phyloP scores from a whole-genome alignment of 139 green algal genomes.

The Trebouxia sp. region DNA sequence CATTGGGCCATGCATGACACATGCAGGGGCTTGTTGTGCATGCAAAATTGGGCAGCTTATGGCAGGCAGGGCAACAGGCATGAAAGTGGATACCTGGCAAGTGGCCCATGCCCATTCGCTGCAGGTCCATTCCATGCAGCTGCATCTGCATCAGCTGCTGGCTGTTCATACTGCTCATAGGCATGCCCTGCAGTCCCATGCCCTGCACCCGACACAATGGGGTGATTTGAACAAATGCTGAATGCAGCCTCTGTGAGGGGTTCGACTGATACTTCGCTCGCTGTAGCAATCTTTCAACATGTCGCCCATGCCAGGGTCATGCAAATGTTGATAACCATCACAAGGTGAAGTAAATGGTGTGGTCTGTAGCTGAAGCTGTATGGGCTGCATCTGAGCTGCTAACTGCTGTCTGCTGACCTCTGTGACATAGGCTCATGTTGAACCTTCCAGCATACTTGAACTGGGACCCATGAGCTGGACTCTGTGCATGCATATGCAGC shows the following conservation, averaged over 20 bases:
- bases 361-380: no score
- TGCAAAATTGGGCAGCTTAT: neutral
- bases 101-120: constrained; percentile 5
- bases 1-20: neutral
- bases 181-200: neutral
- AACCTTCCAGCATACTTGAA: no score
- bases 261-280: neutral
- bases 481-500: no score
- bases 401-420: no score
- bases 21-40: neutral
- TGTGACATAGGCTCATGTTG: no score
- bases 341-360: no score
- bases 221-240: neutral
- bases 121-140: constrained; percentile 35
- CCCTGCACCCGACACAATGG: neutral
- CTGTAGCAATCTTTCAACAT: neutral
- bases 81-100: neutral
- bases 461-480: no score
- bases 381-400: no score
- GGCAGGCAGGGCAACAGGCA: no score
- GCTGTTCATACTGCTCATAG: neutral
- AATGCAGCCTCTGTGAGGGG: neutral
- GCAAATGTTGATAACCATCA: no score
- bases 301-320: no score
- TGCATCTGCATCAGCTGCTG: constrained; percentile 38